Base-by-base conservation (phyloP, 441 rosid species). In the Adansonia gregorii region DNA sequence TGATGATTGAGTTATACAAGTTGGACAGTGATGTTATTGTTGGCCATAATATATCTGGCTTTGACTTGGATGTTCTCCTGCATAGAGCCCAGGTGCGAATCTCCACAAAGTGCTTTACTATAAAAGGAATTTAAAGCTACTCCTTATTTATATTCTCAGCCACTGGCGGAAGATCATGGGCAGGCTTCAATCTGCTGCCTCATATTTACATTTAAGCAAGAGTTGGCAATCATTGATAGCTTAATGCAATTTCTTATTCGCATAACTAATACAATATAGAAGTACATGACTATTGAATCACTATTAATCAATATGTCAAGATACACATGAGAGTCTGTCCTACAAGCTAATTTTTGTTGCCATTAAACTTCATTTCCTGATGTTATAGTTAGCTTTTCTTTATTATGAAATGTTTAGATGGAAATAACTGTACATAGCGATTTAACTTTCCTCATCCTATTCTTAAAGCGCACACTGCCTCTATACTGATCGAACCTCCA, bases 41-140 rank as follows among this genome's bases (percentile, higher is more conserved):
- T 73, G 99, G 99, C 45, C 99, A 96, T 85, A 96, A 96, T 81
- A 85, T 94, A 87, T 96, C 98, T 84, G 96, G 99, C 72, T 96
- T 93, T 91, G 99, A 96, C 86, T 87, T 96, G 84, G 96, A 94
- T 85, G 94, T 94, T 79, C 94, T 94, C 79, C 94, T 96, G 49
- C 96, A 94, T 76, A 91, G 99, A 88, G 86, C 93, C 59, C 94
- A 93, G 97, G 98, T 93, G 78, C 70, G 84, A 56, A 70, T 79
- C 35, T 58, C 51, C 60, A 79, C 67, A 41, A 65, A 65, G 56
- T 69, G 55, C 78, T 79, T 76, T 73, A 45, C 51, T 49, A 61
- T 63, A 17, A 20, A 49, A 67, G 70, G 35, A 43, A 17, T 17
- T 71, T 51, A 11, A 60, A 66, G 27, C 11, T 31, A n/a, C 69